Evolutionary conservation across 192 early-diverging fungal genomes (phyloP).

Genomic region (Coemansia sp.): DNA sequence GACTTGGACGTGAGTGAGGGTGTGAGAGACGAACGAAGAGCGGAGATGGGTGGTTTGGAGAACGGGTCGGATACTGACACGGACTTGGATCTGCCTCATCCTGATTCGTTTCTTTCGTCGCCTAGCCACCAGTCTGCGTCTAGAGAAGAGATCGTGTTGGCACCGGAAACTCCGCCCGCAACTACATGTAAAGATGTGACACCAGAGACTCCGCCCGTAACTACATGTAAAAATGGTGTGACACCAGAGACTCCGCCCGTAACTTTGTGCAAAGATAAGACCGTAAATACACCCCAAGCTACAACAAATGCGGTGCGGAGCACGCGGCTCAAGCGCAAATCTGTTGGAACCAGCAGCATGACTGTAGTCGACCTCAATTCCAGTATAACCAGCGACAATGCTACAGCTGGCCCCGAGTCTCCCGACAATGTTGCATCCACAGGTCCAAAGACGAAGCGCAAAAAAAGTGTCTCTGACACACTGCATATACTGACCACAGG

Average conservation of each 20-base stretch:
- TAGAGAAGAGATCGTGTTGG: background rate
- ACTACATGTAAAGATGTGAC: background rate
- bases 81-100: slow-evolving; percentile 45
- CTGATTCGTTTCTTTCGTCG: slow-evolving; percentile 25
- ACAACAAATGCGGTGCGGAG: too few species aligned
- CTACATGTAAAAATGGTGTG: background rate
- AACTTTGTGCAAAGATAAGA: background rate
- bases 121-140: background rate
- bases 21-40: background rate
- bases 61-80: slow-evolving; percentile 27
- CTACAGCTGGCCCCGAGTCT: too few species aligned
- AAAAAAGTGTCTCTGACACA: background rate
- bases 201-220: too few species aligned
- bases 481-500: slow-evolving; percentile 27
- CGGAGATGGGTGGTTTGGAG: background rate
- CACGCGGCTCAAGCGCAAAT: background rate
- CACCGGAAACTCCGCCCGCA: slow-evolving; percentile 3
- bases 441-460: background rate
- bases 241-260: too few species aligned
- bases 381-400: too few species aligned
- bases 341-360: background rate
- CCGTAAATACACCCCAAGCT: too few species aligned
- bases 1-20: background rate
- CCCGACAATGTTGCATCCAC: background rate
- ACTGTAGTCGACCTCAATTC: background rate